Evolutionary conservation across 176 grass and related monocot genomes (phyloP), one percentile per base, ranked within the genome.

Genomic region (Hyparrhenia diplandra): DNA sequence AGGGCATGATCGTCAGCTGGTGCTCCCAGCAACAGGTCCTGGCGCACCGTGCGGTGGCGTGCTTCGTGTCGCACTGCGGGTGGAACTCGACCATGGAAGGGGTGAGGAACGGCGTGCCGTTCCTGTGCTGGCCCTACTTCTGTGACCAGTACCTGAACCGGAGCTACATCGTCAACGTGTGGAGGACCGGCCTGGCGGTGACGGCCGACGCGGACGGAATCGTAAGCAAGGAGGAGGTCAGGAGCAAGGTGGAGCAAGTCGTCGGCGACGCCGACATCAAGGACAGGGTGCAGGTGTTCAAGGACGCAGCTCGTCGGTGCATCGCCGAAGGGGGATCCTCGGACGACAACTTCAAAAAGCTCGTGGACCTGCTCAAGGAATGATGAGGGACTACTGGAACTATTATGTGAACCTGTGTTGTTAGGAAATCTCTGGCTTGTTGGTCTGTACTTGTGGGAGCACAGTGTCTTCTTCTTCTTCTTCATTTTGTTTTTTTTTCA

Each of bases 21-120:
- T 87, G 83, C 69, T 57, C 83, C 40, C 90, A 92, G 49, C 83
- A 90, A 24, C 54, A 71, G 68, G 68, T 71, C 0, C 39, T 78
- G 59, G 37, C 71, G 28, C 86, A 88, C 67, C 79, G 35, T 5
- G 40, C 68, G 13, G 40, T 71, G 40, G 40, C 40, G 13, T 71
- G 68, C 68, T 64, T 64, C 61, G 83, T 20, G 83, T 88, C 89
- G 10, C 89, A 85, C 68, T 85, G 89, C 17, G 89, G 86, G 0
- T 91, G 89, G 89, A 91, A 91, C 69, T 91, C 89, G 60, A 88
- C 85, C 6, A 34, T 81, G 69, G 89, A 88, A 7, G 86, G 78
- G 24, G 39, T 32, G 6, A 57, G 62, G 34, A 85, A 85, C 60
- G 87, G 84, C 10, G 58, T 83, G 16, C 79, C 67, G 59, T 80